These are phyloP conservation scores for Fagopyrum tataricum DNA, from an alignment of 148 eudicot species.

Conservation along the genomic window DNA sequence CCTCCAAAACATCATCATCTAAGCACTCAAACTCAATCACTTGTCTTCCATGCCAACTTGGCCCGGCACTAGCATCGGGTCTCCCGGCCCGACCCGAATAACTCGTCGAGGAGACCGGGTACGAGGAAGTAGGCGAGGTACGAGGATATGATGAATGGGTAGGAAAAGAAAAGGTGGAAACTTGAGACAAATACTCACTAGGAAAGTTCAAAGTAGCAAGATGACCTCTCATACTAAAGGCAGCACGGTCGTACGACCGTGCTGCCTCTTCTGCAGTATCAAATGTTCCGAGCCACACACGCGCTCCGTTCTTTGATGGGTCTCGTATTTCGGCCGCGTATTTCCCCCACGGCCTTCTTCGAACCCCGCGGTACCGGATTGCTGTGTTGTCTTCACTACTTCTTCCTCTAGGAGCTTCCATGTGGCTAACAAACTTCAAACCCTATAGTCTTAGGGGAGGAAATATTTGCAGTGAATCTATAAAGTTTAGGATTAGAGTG, in stretches of 20 bases:
- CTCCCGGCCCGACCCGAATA: neutral
- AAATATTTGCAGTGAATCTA: neutral
- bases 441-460: neutral
- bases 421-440: neutral
- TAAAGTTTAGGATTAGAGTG: neutral
- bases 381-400: neutral
- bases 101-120: neutral
- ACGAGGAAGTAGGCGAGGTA: neutral
- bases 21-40: constrained; percentile 12
- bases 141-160: neutral
- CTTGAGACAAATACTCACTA: constrained; percentile 3
- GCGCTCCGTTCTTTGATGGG: constrained; percentile 2
- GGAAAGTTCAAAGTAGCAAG: constrained; percentile 10
- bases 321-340: constrained; percentile 7
- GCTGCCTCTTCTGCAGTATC: constrained; percentile 10
- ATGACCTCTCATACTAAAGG: constrained; percentile 8
- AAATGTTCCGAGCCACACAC: constrained; percentile 7
- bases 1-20: constrained; percentile 12
- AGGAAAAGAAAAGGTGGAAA: neutral
- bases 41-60: constrained; percentile 7
- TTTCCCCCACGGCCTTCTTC: neutral
- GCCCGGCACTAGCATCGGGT: neutral
- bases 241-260: constrained; percentile 9
- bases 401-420: neutral
- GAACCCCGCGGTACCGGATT: neutral